Evolutionary conservation across 1,284 basidiomycete species (phyloP).

Genomic region (Boletellus sp.): DNA sequence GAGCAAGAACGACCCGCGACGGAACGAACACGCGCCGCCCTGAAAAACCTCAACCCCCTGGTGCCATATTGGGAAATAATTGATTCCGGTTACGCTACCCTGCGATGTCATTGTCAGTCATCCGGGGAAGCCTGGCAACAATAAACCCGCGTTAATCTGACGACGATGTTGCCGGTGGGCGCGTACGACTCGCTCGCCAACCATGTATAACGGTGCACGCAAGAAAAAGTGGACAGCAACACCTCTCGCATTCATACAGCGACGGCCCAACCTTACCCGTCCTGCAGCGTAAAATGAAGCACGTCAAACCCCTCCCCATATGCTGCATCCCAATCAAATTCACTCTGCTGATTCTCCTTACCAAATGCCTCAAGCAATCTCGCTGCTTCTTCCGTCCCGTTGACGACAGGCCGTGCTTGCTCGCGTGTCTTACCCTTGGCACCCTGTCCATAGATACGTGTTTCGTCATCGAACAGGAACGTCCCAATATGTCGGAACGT

Average conservation of each 20-base stretch:
- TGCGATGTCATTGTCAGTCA: too few relatives aligned
- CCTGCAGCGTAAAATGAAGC: constrained; percentile 47
- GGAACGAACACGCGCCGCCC: constrained; percentile 30
- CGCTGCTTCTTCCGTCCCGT: constrained; percentile 48
- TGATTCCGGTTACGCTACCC: too few relatives aligned
- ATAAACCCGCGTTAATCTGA: too few relatives aligned
- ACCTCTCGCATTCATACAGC: too few relatives aligned
- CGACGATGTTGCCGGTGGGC: too few relatives aligned
- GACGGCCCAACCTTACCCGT: constrained; percentile 13
- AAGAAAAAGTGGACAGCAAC: too few relatives aligned
- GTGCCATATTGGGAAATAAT: constrained; percentile 29
- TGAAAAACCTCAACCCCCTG: constrained; percentile 35
- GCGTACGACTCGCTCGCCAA: too few relatives aligned
- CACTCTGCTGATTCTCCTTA: constrained; percentile 61
- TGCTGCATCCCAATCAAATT: constrained; percentile 61
- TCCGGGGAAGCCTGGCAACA: too few relatives aligned
- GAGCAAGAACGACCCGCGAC: constrained; percentile 19
- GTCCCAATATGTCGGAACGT: constrained; percentile 76
- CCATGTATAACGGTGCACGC: too few relatives aligned
- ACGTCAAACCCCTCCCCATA: constrained; percentile 69
- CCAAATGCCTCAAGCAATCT: constrained; percentile 60
- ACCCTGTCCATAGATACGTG: constrained; percentile 64
- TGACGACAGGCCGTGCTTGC: constrained; percentile 47
- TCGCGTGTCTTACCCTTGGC: constrained; percentile 55
- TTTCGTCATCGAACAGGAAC: constrained; percentile 51